phyloP scores from a whole-genome alignment of 148 eudicot species.

The Vaccinium darrowii region DNA sequence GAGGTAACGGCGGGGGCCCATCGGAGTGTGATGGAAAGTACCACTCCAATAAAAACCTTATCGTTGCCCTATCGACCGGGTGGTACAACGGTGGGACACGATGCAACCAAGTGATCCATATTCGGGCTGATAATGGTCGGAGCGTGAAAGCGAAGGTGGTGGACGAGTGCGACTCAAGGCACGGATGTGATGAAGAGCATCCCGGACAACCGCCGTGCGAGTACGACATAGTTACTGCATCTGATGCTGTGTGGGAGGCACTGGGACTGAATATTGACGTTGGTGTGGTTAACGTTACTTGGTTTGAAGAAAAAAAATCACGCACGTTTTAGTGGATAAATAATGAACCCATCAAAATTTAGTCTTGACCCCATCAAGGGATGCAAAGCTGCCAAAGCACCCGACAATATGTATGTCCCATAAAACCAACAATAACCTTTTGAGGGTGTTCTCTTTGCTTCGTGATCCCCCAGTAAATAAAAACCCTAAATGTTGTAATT shows the following conservation, averaged over 20 bases:
- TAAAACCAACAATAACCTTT: too few relatives aligned
- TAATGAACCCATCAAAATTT: too few relatives aligned
- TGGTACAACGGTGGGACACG: neutral
- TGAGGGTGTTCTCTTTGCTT: too few relatives aligned
- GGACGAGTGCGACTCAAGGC: slow-evolving; percentile 9
- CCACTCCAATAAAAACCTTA: neutral
- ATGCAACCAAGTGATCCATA: neutral
- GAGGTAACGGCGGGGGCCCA: neutral
- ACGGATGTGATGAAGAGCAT: neutral
- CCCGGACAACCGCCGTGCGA: neutral
- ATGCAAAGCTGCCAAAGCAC: too few relatives aligned
- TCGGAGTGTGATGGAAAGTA: neutral
- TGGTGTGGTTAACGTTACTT: neutral
- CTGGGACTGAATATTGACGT: neutral
- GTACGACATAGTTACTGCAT: neutral
- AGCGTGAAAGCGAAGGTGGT: neutral
- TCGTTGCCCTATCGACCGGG: neutral
- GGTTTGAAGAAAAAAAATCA: neutral
- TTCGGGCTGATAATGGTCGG: neutral
- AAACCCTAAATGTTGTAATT: too few relatives aligned
- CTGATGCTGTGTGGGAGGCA: slow-evolving; percentile 5
- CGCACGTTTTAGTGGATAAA: too few relatives aligned
- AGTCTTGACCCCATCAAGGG: too few relatives aligned
- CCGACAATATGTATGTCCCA: too few relatives aligned
- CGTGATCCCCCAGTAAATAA: too few relatives aligned